phyloP scores from a whole-genome alignment of 106 monocot species.

The Narthecium ossifragum region DNA sequence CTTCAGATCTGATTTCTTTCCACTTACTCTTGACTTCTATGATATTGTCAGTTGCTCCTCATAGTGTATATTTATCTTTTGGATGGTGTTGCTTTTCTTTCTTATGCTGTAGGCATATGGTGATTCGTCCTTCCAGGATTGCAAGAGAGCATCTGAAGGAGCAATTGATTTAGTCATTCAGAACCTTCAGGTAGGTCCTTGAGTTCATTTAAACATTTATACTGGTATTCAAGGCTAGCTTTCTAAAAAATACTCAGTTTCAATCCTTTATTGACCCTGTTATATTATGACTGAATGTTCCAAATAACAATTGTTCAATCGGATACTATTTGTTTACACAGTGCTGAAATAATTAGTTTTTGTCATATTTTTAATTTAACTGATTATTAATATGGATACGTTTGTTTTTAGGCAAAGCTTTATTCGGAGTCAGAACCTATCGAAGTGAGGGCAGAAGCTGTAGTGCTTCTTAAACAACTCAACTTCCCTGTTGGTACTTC shows the following conservation, averaged over 20 bases:
- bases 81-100: background rate
- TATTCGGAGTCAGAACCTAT: constrained; percentile 88
- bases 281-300: too few species aligned
- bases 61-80: background rate
- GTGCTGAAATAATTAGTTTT: too few species aligned
- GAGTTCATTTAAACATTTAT: background rate
- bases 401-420: constrained; percentile 66
- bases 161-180: constrained; percentile 68
- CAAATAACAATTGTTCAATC: too few species aligned
- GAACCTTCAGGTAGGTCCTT: constrained; percentile 93
- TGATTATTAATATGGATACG: background rate
- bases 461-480: constrained; percentile 92
- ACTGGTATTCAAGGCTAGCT: background rate
- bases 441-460: constrained; percentile 95
- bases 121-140: constrained; percentile 92
- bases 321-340: too few species aligned
- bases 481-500: constrained; percentile 85
- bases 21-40: too few species aligned
- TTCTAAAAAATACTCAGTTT: too few species aligned
- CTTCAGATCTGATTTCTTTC: too few species aligned
- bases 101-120: constrained; percentile 72
- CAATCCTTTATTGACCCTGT: too few species aligned
- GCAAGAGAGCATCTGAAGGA: constrained; percentile 94
- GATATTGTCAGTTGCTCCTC: background rate
- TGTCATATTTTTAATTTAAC: too few species aligned